Evolutionary conservation across 371 early-diverging fungal genomes (phyloP), one percentile per base, ranked within the genome.

Genomic region (Mucor indicus): DNA sequence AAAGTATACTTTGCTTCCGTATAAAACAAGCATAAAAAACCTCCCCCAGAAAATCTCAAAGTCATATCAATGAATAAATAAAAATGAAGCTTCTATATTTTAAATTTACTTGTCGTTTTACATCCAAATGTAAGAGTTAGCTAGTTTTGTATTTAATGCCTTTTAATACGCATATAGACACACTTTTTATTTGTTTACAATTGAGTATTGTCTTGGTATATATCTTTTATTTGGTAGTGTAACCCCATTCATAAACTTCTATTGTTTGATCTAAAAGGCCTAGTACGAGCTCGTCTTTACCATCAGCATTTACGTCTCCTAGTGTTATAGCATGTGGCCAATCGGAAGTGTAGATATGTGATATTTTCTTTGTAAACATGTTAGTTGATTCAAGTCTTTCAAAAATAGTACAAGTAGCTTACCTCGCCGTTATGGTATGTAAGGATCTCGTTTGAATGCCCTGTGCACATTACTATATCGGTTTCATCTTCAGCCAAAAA

Each of bases 231-330:
- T n/a, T n/a, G n/a, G n/a, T n/a, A n/a, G n/a, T n/a, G n/a, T n/a
- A n/a, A n/a, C n/a, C 41, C 62, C 57, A 72, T 48, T 54, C 55
- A 57, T 64, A 69, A 1, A 73, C 69, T 57, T 70, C 69, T 20
- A 77, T 56, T 2, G 57, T 62, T 40, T 69, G 61, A 47, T 77
- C 62, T 35, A 73, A 29, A 21, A 67, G 47, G 0, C 77, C 73
- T 19, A 77, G 16, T 21, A 77, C 63, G 15, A 77, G 55, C 30
- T 68, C 73, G 32, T 72, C 73, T 38, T 66, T 37, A 0, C 71
- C 77, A 45, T 73, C 77, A 4, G 62, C 65, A 48, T 77, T 68
- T 15, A 73, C 61, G 45, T 77, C 77, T 0, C 71, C 77, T 3
- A 73, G 24, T 0, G 69, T 69, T 13, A 77, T 57, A 23, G 55